Conservation (phyloP, 352 stramenopile genomes). For the Phytophthora macrochlamydospora region DNA sequence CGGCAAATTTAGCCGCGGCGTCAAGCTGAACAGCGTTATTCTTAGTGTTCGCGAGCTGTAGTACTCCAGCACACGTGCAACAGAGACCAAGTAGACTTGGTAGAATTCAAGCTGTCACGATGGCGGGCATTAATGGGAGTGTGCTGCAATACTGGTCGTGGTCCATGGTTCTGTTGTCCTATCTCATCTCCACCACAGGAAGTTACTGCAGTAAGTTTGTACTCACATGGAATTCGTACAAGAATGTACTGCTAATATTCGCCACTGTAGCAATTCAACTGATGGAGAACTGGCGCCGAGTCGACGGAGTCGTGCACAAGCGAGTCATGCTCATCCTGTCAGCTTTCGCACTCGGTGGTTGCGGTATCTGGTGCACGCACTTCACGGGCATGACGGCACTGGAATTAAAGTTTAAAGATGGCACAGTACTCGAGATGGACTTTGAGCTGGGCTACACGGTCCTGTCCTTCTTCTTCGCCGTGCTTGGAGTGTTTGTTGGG, state of each 20-base stretch:
- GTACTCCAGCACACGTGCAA: too few species aligned
- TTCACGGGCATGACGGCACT: slow-evolving; percentile 74
- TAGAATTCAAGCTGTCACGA: background rate
- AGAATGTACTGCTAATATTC: background rate
- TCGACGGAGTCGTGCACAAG: slow-evolving; percentile 34
- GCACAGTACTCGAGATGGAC: slow-evolving; percentile 41
- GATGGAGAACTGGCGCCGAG: slow-evolving; percentile 67
- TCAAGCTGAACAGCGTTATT: too few species aligned
- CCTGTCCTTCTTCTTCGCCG: slow-evolving; percentile 56
- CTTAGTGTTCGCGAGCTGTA: too few species aligned
- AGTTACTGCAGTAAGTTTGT: slow-evolving; percentile 61
- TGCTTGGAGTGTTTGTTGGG: slow-evolving; percentile 56
- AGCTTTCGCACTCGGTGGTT: slow-evolving; percentile 49
- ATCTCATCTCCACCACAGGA: slow-evolving; percentile 61
- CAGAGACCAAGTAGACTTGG: too few species aligned
- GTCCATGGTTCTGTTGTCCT: slow-evolving; percentile 50
- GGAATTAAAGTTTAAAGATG: slow-evolving; percentile 38
- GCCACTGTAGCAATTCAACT: slow-evolving; percentile 58
- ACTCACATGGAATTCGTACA: background rate
- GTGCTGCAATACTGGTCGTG: slow-evolving; percentile 56
- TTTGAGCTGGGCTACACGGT: slow-evolving; percentile 63
- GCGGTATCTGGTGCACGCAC: slow-evolving; percentile 71
- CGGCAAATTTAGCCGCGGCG: too few species aligned
- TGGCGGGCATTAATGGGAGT: slow-evolving; percentile 4
- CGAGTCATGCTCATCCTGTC: slow-evolving; percentile 45